Percentiles rank a stretch among this genome's conserved stretches.
Conservation (phyloP, 2,329 filamentous ascomycete genomes). For the Fusarium sp. region DNA sequence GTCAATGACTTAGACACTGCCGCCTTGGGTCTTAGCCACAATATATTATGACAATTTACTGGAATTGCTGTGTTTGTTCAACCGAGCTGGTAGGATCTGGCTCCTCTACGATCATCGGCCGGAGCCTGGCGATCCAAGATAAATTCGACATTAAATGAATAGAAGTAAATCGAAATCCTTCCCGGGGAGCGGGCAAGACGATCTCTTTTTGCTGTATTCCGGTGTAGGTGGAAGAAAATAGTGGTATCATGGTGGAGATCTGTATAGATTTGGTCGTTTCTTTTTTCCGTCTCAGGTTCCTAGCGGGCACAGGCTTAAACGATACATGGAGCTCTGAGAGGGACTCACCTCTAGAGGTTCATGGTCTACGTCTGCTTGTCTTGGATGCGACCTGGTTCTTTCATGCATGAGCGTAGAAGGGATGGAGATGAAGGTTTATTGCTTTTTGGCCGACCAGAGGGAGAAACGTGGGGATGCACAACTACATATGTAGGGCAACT, state of each 20-base stretch:
- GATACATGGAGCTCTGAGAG: constrained; percentile 1
- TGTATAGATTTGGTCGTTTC: constrained; percentile 7
- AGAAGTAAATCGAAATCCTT: neutral
- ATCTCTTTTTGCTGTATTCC: constrained; percentile 24
- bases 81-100: constrained; percentile 16
- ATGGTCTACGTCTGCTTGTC: constrained; percentile 37
- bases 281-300: constrained; percentile 15
- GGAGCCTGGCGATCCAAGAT: constrained; percentile 14
- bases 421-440: constrained; percentile 38
- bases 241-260: constrained; percentile 30
- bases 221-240: constrained; percentile 4
- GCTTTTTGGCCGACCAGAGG: constrained; percentile 26
- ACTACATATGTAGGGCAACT: constrained; percentile 9
- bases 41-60: neutral
- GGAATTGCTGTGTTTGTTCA: constrained; percentile 9
- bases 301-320: neutral
- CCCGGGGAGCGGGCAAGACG: neutral
- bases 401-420: constrained; percentile 34
- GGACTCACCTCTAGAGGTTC: constrained; percentile 15
- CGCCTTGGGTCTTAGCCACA: neutral
- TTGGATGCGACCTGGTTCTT: constrained; percentile 23
- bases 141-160: neutral
- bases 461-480: constrained; percentile 23
- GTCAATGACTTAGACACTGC: constrained; percentile 1
- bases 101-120: constrained; percentile 1